Evolutionary conservation across 805 yeast species (phyloP), one percentile per base, ranked within the genome.

Genomic region (Candida verbasci): DNA sequence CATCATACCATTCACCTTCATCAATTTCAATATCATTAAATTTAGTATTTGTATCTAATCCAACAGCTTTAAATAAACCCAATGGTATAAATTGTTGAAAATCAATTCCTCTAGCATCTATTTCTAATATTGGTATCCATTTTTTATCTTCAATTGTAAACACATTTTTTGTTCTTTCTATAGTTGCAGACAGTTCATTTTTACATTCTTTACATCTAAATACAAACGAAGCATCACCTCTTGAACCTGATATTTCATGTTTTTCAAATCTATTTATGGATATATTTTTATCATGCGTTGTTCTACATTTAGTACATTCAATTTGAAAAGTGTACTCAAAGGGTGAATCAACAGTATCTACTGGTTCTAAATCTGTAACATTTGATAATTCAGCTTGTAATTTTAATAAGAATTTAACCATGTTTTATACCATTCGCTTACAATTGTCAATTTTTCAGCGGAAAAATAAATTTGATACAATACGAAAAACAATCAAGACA

Each of bases 1-100:
- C 93, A 50, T 93, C 98, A 54, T 81, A 93, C 89, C 96, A 89
- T 54, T 93, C 97, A 36, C 76, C 79, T 17, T 86, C 96, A 24
- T 69, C 74, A 20, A 88, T 63, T 38, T 83, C 93, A 17, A 87
- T 73, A 20, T 83, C 86, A 5, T 52, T 52, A 50, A 84, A 86
- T 36, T 54, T 58, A 8, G 82, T 67, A 9, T 62, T 57, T 2
- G 75, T 55, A 10, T 74, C 79, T 5, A 60, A 67, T 9, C 85
- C 84, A 27, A 52, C 61, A 38, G 83, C 79, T 21, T 54, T 48
- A 54, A 83, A 83, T 29, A 55, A 58, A 0, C 91, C 93, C 24
- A 70, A 73, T 2, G 95, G 85, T 12, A 76, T 56, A 46, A 87
- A 88, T 38, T 76, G 76, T 8, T 67, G 63, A 22, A 88, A 63